A percentile compares a stretch with the other conserved stretches of the same genome.
phyloP scores from a whole-genome alignment of 1,139 yeast species.

The Yamadazyma triangularis region DNA sequence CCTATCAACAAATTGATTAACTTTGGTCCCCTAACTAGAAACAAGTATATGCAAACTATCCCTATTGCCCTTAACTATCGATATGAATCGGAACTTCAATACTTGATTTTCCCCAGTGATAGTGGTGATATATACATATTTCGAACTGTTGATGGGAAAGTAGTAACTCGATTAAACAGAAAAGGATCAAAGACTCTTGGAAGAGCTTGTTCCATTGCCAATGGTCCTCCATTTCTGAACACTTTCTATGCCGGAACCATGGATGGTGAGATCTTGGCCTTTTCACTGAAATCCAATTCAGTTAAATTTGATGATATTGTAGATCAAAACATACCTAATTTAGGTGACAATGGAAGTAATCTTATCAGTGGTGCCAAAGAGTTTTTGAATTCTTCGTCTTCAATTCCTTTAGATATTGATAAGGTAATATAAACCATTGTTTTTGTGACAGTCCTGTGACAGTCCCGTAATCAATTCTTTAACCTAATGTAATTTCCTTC shows the following conservation, averaged over 20 bases:
- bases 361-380: too few species aligned
- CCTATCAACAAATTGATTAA: conserved; percentile 61
- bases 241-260: conserved; percentile 50
- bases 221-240: conserved; percentile 41
- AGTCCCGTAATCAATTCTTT: too few species aligned
- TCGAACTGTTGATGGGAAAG: conserved; percentile 59
- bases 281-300: conserved; percentile 39
- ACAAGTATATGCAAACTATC: conserved; percentile 50
- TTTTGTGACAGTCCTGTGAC: too few species aligned
- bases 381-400: background rate
- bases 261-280: conserved; percentile 52
- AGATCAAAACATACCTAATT: conserved; percentile 3
- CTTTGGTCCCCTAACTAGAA: conserved; percentile 75
- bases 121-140: conserved; percentile 71
- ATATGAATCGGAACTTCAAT: conserved; percentile 48
- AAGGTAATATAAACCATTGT: too few species aligned
- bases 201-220: conserved; percentile 48
- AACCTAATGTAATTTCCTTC: too few species aligned
- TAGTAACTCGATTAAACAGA: conserved; percentile 47
- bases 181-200: conserved; percentile 27
- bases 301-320: conserved; percentile 13
- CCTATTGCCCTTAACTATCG: conserved; percentile 43
- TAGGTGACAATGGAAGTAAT: too few species aligned
- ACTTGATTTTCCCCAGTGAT: conserved; percentile 70
- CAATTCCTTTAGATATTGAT: background rate